These are phyloP conservation scores for Ulota crispa DNA, from an alignment of 225 moss, liverwort and hornwort genomes.

Conservation along the genomic window DNA sequence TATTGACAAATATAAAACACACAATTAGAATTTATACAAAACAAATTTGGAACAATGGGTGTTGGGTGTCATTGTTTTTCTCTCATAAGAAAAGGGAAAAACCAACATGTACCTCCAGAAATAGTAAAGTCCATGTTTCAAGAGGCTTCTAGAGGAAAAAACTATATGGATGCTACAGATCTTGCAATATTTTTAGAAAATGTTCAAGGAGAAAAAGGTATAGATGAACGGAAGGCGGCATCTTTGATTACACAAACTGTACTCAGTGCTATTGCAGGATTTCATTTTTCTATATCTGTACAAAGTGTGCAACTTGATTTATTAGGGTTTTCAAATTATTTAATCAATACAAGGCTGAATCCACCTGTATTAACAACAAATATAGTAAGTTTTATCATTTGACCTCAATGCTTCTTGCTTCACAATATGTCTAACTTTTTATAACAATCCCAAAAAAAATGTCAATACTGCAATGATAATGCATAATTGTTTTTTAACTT, in stretches of 20 bases:
- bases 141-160: slow-evolving; percentile 54
- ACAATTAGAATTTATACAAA: background rate
- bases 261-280: slow-evolving; percentile 37
- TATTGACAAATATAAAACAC: background rate
- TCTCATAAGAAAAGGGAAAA: background rate
- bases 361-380: slow-evolving; percentile 20
- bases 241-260: slow-evolving; percentile 41
- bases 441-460: background rate
- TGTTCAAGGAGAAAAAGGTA: slow-evolving; percentile 46
- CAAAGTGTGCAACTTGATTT: slow-evolving; percentile 43
- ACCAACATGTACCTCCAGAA: slow-evolving; percentile 33
- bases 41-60: slow-evolving; percentile 18
- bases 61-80: slow-evolving; percentile 36
- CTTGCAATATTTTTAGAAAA: slow-evolving; percentile 43
- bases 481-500: too few species aligned
- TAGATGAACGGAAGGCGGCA: slow-evolving; percentile 50
- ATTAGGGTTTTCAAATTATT: slow-evolving; percentile 43
- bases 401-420: background rate
- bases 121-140: slow-evolving; percentile 46
- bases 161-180: slow-evolving; percentile 48
- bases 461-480: too few species aligned
- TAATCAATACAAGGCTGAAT: slow-evolving; percentile 36
- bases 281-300: slow-evolving; percentile 33
- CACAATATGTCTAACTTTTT: background rate
- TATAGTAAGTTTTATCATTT: background rate